These are phyloP conservation scores for Cyclotella distinguenda DNA, from an alignment of 108 stramenopile species.

Conservation along the genomic window DNA sequence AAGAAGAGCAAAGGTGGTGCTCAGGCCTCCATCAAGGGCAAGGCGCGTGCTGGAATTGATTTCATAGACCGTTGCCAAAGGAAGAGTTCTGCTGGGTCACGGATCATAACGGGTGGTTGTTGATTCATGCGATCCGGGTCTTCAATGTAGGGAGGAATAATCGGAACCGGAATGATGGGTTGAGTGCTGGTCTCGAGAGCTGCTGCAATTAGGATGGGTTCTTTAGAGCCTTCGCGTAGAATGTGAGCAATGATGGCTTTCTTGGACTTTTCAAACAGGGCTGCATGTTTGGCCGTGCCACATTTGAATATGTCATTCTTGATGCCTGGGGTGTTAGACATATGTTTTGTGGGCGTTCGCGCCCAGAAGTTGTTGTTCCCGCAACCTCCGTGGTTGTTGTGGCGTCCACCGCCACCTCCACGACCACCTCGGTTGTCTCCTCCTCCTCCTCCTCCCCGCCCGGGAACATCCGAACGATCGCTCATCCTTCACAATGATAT, in stretches of 20 bases:
- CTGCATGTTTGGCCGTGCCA: background rate
- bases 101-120: background rate
- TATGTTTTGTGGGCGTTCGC: background rate
- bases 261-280: background rate
- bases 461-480: no score
- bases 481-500: no score
- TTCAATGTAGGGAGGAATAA: background rate
- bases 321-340: background rate
- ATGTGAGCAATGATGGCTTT: background rate
- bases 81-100: background rate
- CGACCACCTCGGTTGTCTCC: background rate
- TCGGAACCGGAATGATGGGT: background rate
- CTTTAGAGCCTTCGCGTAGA: background rate
- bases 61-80: no score
- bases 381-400: background rate
- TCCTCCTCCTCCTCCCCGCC: no score
- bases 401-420: background rate
- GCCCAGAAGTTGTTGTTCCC: background rate
- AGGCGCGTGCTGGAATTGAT: background rate
- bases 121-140: background rate
- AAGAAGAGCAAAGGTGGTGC: background rate
- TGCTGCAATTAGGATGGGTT: constrained; percentile 1
- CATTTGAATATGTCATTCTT: background rate
- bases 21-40: background rate
- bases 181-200: background rate